Evolutionary conservation across 768 basidiomycete species (phyloP), one percentile per base, ranked within the genome.

Genomic region (Lactarius quietus): DNA sequence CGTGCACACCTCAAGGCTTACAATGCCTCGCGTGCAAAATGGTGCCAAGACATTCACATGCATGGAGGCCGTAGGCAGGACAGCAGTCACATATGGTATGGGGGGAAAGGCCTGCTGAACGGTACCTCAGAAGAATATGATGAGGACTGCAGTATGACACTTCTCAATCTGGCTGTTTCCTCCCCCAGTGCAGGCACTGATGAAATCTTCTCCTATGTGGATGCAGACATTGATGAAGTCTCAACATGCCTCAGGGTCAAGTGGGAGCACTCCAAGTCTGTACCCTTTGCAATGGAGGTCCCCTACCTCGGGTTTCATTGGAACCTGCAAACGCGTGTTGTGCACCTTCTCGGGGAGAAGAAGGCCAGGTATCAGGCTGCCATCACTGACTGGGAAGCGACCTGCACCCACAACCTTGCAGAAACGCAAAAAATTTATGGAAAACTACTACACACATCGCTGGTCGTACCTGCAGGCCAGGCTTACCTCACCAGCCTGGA

Each of bases 301-400:
- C 41, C 41, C 1, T 43, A 43, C 20, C 6, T 43, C 7, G 15
- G 41, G 0, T 20, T 43, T 7, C 7, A 18, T 2, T 43, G 41
- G 41, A 4, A 43, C 20, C 20, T 43, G 41, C 2, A n/a, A n/a
- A 20, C 20, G 3, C 20, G 8, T 8, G 20, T 9, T 1, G 41
- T 43, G 7, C 3, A 43, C 20, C n/a, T n/a, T n/a, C 41, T 43
- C 1, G 7, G 9, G 1, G 41, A 43, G 7, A 8, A 43, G 8
- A 43, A 43, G 8, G n/a, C 18, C 3, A 41, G 20, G 17, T 41
- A 41, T 7, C 18, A 18, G 18, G 17, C 6, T 0, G 76, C 75
- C 14, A 75, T 79, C 62, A 73, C 2, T 73, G 81, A 5, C 72
- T 38, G 38, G 38, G 5, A 38, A 8, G 5, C 10, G 3, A 3